Evolutionary conservation across 2,329 filamentous ascomycete genomes (phyloP).

Genomic region (Chaetomiaceae sp.): DNA sequence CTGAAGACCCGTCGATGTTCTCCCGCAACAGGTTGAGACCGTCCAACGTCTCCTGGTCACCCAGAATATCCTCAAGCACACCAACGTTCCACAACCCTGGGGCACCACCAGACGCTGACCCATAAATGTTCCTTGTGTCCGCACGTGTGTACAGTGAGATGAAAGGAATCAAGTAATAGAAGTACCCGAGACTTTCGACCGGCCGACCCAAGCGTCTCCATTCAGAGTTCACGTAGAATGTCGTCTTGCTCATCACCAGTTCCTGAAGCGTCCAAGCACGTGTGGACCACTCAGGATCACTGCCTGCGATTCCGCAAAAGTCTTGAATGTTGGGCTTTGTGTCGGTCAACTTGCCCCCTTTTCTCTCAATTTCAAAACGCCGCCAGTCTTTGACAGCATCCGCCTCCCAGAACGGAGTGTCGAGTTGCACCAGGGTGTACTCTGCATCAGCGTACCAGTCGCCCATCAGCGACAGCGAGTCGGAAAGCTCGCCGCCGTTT

Average conservation of each 20-base stretch:
- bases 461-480: slow-evolving; percentile 32
- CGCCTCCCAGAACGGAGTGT: slow-evolving; percentile 18
- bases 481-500: slow-evolving; percentile 28
- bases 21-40: neutral
- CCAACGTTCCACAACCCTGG: neutral
- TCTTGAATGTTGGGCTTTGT: slow-evolving; percentile 19
- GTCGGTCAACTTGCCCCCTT: neutral
- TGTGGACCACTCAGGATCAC: slow-evolving; percentile 28
- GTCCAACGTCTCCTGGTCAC: neutral
- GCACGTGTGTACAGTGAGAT: slow-evolving; percentile 24
- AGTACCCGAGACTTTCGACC: slow-evolving; percentile 30
- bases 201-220: slow-evolving; percentile 29
- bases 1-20: neutral
- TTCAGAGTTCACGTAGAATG: slow-evolving; percentile 31
- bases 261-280: slow-evolving; percentile 33
- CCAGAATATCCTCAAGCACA: neutral
- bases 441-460: slow-evolving; percentile 32
- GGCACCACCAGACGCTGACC: neutral
- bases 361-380: slow-evolving; percentile 14
- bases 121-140: slow-evolving; percentile 22
- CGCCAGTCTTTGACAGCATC: slow-evolving; percentile 27
- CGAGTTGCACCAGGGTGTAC: slow-evolving; percentile 31
- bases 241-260: slow-evolving; percentile 32
- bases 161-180: slow-evolving; percentile 31
- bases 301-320: slow-evolving; percentile 20